phyloP scores from a whole-genome alignment of 148 eudicot genomes.

The Dianthus caryophyllus region DNA sequence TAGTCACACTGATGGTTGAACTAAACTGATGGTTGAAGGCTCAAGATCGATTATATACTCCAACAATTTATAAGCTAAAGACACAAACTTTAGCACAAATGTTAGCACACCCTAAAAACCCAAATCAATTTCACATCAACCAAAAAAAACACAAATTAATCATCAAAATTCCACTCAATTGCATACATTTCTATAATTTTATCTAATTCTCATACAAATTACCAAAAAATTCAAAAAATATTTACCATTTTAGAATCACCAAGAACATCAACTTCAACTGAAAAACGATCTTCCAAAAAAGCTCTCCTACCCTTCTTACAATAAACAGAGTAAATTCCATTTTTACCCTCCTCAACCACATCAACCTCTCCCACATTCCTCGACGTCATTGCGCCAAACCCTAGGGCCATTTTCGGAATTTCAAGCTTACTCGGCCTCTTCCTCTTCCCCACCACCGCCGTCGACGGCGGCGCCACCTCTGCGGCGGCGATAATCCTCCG shows the following conservation, averaged over 20 bases:
- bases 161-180: too few species aligned
- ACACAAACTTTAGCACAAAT: too few species aligned
- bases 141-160: too few species aligned
- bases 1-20: too few species aligned
- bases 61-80: too few species aligned
- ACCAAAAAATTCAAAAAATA: background rate
- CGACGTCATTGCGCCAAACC: constrained; percentile 34
- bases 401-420: constrained; percentile 41
- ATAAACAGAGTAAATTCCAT: constrained; percentile 68
- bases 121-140: too few species aligned
- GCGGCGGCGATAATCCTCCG: constrained; percentile 9
- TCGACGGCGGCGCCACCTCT: constrained; percentile 34
- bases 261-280: constrained; percentile 39
- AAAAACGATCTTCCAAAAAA: constrained; percentile 76
- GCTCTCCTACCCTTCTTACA: constrained; percentile 82
- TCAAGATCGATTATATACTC: too few species aligned
- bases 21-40: too few species aligned
- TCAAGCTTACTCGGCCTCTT: constrained; percentile 68
- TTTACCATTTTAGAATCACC: constrained; percentile 71
- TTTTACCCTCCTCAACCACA: constrained; percentile 51
- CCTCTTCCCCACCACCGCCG: constrained; percentile 41
- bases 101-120: too few species aligned
- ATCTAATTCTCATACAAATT: too few species aligned
- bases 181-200: too few species aligned
- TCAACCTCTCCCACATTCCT: constrained; percentile 24